phyloP scores from a whole-genome alignment of 2,329 filamentous ascomycete genomes.

The Trichoderma atrobrunneum region DNA sequence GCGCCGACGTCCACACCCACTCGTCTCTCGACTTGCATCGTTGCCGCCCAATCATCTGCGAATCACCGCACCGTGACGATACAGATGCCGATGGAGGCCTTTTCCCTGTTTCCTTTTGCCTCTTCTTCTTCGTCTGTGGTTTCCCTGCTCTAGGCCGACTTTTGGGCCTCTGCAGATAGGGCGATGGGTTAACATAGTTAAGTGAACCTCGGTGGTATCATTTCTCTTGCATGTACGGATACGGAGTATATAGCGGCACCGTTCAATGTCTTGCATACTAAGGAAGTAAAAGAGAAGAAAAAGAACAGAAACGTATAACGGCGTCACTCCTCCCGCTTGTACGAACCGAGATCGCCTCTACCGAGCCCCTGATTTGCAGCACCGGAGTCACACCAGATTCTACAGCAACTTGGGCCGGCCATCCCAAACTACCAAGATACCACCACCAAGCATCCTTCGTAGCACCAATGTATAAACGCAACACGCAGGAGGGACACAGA shows the following conservation, averaged over 20 bases:
- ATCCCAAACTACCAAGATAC: neutral
- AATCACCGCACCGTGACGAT: neutral
- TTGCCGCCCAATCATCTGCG: neutral
- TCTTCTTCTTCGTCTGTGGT: neutral
- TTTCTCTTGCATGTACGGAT: neutral
- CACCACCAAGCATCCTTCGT: neutral
- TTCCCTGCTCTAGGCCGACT: neutral
- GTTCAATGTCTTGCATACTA: neutral
- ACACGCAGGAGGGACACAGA: neutral
- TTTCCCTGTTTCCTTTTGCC: neutral
- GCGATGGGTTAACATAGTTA: neutral
- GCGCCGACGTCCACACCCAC: neutral
- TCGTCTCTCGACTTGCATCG: neutral
- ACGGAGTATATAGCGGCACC: neutral
- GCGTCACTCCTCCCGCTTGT: neutral
- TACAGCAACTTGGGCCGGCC: neutral
- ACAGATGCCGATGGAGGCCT: neutral
- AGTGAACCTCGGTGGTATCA: neutral
- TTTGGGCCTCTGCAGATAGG: neutral
- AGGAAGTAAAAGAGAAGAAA: too few species aligned
- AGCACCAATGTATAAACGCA: neutral
- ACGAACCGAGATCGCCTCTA: slow-evolving; percentile 8
- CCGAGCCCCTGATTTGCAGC: slow-evolving; percentile 7
- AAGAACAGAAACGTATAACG: neutral
- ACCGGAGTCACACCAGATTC: slow-evolving; percentile 3